These are phyloP conservation scores for Penicillium maclennaniae DNA, from an alignment of 495 filamentous ascomycete genomes.

Conservation along the genomic window DNA sequence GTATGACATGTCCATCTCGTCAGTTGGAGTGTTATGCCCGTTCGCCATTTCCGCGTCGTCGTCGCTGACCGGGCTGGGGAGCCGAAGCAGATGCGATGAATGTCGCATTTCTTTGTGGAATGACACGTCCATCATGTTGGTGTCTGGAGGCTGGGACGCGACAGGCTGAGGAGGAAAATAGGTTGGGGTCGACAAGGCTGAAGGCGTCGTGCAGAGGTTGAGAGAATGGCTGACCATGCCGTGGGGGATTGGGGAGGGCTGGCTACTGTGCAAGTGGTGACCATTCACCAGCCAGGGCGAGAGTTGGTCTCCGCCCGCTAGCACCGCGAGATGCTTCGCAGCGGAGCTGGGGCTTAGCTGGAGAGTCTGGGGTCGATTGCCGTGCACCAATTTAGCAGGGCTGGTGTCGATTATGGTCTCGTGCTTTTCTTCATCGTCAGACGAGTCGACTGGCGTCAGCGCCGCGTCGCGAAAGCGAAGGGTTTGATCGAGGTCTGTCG, in stretches of 20 bases:
- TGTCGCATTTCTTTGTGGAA: neutral
- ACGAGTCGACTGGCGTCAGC: constrained; percentile 41
- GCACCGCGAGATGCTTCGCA: neutral
- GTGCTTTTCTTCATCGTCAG: constrained; percentile 34
- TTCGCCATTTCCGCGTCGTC: constrained; percentile 44
- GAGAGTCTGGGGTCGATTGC: constrained; percentile 4
- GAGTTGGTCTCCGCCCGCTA: constrained; percentile 25
- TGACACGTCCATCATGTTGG: constrained; percentile 2
- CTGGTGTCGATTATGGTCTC: neutral
- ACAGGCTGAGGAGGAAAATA: constrained; percentile 14
- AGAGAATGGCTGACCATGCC: constrained; percentile 30
- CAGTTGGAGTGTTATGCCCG: constrained; percentile 28
- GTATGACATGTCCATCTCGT: constrained; percentile 23
- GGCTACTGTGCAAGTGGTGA: constrained; percentile 32
- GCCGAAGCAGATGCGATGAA: constrained; percentile 24
- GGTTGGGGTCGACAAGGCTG: constrained; percentile 16
- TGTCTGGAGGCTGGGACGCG: neutral
- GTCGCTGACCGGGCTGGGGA: constrained; percentile 71
- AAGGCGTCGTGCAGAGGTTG: constrained; percentile 19
- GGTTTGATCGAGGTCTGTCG: constrained; percentile 11
- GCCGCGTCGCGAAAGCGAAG: constrained; percentile 24
- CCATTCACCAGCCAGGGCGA: constrained; percentile 27
- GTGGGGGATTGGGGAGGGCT: constrained; percentile 51
- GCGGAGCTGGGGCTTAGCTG: constrained; percentile 7
- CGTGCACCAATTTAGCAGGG: neutral